Conservation (phyloP, 257 asterid genomes). For the Solanum gandarillasii region DNA sequence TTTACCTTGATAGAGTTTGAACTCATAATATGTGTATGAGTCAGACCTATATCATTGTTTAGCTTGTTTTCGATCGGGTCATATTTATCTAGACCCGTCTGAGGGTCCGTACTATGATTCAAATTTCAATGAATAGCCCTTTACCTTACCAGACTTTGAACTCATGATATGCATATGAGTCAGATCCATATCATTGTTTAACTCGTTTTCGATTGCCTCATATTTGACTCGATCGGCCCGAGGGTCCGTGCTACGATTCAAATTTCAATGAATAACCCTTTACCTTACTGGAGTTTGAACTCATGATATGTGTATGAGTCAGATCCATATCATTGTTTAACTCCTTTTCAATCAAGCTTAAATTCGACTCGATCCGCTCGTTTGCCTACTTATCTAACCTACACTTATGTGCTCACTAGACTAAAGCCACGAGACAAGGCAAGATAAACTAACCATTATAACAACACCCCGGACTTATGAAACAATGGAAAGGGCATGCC, state of each 20-base stretch:
- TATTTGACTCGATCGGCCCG: not conserved
- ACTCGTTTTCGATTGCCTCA: not conserved
- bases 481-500: not conserved
- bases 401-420: not conserved
- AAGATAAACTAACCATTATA: not conserved
- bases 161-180: not conserved
- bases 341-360: fast-evolving
- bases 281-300: not conserved
- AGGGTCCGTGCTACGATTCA: not conserved
- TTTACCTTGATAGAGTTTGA: not conserved
- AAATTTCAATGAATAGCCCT: not conserved
- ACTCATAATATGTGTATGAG: not conserved
- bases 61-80: not conserved
- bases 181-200: not conserved
- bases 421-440: not conserved
- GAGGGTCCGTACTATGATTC: not conserved
- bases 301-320: no score
- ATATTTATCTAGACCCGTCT: not conserved
- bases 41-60: not conserved
- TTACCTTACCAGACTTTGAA: not conserved
- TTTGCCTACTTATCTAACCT: not conserved
- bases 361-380: no score
- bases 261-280: no score
- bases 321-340: no score
- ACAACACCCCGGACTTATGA: fast-evolving